Conservation (phyloP, 2,329 filamentous ascomycete genomes). For the Aureobasidium subglaciale region DNA sequence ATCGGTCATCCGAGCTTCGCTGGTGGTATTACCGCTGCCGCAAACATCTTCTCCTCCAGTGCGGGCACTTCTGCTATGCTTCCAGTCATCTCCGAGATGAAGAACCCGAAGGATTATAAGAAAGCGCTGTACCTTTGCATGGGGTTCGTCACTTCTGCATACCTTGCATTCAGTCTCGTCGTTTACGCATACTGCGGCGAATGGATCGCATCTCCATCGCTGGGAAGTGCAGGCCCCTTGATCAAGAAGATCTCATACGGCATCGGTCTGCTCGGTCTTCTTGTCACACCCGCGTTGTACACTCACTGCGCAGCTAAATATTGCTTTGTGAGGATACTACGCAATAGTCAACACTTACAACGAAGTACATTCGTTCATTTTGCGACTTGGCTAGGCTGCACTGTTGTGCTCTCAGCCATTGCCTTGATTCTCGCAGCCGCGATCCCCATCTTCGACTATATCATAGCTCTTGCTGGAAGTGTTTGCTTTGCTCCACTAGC, state of each 20-base stretch:
- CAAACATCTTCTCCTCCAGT: conserved; percentile 33
- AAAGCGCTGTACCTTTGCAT: conserved; percentile 27
- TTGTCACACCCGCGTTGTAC: conserved; percentile 20
- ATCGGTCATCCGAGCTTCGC: conserved; percentile 27
- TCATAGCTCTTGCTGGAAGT: conserved; percentile 24
- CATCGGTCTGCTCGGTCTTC: conserved; percentile 22
- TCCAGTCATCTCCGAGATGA: conserved; percentile 35
- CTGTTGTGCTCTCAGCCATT: conserved; percentile 17
- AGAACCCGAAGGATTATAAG: conserved; percentile 28
- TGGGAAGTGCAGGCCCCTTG: conserved; percentile 37
- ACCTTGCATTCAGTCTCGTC: conserved; percentile 34
- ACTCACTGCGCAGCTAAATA: conserved; percentile 24
- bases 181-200: conserved; percentile 43
- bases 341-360: conserved; percentile 22
- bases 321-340: conserved; percentile 25
- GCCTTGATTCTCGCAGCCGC: conserved; percentile 25
- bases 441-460: conserved; percentile 22
- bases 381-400: conserved; percentile 18
- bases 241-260: conserved; percentile 43
- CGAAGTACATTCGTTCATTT: conserved; percentile 19
- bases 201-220: conserved; percentile 41
- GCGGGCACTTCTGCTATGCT: conserved; percentile 34
- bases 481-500: conserved; percentile 22
- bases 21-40: conserved; percentile 27
- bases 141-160: conserved; percentile 22